Evolutionary conservation across 352 stramenopile genomes (phyloP), one percentile per base, ranked within the genome.

Genomic region (Peronospora farinosa): DNA sequence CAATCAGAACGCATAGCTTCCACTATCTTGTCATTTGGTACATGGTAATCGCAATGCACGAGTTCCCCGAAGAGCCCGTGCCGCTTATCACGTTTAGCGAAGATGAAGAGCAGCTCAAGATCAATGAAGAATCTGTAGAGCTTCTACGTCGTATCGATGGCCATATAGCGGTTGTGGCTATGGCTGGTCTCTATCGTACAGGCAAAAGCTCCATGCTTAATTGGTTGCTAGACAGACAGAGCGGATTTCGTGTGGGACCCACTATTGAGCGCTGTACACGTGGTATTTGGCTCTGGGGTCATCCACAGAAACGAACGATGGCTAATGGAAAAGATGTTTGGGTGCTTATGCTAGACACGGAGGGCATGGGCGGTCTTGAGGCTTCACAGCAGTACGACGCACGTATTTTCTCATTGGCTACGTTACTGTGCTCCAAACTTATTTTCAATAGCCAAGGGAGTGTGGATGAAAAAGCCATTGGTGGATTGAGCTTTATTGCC

Each of bases 131-230:
- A 25, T 81, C 84, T 7, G 69, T 86, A 35, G 54, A 73, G 15
- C 54, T 89, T 19, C 68, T 95, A 39, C 57, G 69, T 27, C 63
- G 73, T 49, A 89, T 95, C 39, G 63, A 84, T 30, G 78, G 79
- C 47, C 83, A 83, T 50, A 66, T 95, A 15, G 76, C 79, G 11
- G 80, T 92, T 23, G 65, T 95, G 23, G 78, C 79, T 46, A 88
- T 95, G 68, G 84, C 80, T 1, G 84, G 84, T 12, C 78, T 92
- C 33, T 95, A 95, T 66, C 77, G 84, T 51, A 95, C 81, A 17
- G 84, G 84, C 51, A 95, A 95, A 60, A 90, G 76, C 43, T 91
- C 71, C 23, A 85, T 95, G 73, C 72, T 95, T 47, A 95, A 95
- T 60, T 92, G 79, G 78, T 68, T 95, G 47, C 65, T 92, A 25